Evolutionary conservation across 1,284 basidiomycete genomes (phyloP).

Genomic region (Ustilago vetiveriae): DNA sequence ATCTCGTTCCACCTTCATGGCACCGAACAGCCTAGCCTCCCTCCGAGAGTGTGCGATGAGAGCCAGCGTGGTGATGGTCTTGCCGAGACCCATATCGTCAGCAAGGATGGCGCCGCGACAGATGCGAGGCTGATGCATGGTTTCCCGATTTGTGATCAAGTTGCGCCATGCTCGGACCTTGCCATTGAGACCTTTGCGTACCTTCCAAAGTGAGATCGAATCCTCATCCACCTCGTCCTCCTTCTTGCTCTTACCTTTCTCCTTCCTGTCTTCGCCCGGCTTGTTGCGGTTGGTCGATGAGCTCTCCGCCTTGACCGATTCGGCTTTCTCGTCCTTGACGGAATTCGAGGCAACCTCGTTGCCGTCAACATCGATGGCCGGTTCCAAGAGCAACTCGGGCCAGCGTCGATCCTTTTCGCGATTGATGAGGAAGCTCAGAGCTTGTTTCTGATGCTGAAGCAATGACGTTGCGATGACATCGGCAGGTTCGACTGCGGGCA

Average conservation of each 20-base stretch:
- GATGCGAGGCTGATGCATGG: constrained; percentile 73
- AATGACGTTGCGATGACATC: constrained; percentile 86
- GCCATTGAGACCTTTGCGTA: constrained; percentile 70
- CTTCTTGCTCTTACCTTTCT: not conserved
- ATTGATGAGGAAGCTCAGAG: constrained; percentile 93
- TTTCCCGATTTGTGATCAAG: constrained; percentile 83
- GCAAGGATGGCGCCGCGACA: constrained; percentile 86
- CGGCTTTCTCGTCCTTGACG: not conserved
- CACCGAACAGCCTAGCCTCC: constrained; percentile 77
- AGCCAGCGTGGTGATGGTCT: constrained; percentile 91
- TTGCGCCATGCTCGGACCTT: constrained; percentile 74
- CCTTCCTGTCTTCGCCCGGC: constrained; percentile 3
- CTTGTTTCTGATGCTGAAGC: constrained; percentile 98
- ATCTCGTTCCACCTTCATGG: constrained; percentile 14
- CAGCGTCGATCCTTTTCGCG: constrained; percentile 73
- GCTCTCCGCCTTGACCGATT: constrained; percentile 8
- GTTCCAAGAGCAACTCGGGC: constrained; percentile 44
- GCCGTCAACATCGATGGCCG: constrained; percentile 2
- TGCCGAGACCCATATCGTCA: constrained; percentile 86
- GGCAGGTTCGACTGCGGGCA: constrained; percentile 80
- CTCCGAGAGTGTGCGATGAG: constrained; percentile 85
- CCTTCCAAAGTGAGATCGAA: constrained; percentile 82
- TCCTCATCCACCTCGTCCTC: constrained; percentile 25
- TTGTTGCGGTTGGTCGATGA: not conserved
- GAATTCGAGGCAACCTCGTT: no score